Evolutionary conservation across 768 basidiomycete species (phyloP).

Genomic region (Candolleomyces aberdarensis): DNA sequence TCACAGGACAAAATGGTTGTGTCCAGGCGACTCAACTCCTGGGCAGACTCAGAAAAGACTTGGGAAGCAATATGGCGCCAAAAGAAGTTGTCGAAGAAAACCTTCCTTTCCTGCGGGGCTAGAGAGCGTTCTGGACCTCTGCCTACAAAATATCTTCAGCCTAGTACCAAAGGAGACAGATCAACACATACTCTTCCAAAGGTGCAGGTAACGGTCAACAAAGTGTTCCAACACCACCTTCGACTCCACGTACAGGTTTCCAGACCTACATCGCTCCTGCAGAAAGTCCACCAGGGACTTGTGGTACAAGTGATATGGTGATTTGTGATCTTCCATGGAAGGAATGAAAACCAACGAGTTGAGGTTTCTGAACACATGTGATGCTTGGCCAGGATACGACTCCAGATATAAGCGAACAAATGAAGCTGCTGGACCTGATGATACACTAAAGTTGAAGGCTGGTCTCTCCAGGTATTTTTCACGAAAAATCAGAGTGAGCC

Average conservation of each 20-base stretch:
- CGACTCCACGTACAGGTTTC: not conserved
- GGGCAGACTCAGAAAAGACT: not conserved
- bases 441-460: not conserved
- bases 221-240: not conserved
- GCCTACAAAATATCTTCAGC: too few species aligned
- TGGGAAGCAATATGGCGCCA: not conserved
- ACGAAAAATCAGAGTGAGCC: not conserved
- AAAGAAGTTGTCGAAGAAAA: not conserved
- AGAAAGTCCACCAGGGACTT: not conserved
- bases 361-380: not conserved
- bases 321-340: not conserved
- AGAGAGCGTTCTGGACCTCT: too few species aligned
- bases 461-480: not conserved
- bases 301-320: not conserved
- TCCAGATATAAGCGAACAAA: not conserved
- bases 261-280: not conserved
- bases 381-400: not conserved
- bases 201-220: not conserved
- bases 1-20: not conserved
- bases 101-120: too few species aligned
- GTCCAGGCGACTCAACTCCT: not conserved
- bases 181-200: not conserved
- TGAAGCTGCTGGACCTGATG: not conserved
- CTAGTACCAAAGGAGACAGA: not conserved
- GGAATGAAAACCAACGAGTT: not conserved